Base-by-base conservation (phyloP, 2,329 filamentous ascomycete species). In the Mycosphaerella sp. region DNA sequence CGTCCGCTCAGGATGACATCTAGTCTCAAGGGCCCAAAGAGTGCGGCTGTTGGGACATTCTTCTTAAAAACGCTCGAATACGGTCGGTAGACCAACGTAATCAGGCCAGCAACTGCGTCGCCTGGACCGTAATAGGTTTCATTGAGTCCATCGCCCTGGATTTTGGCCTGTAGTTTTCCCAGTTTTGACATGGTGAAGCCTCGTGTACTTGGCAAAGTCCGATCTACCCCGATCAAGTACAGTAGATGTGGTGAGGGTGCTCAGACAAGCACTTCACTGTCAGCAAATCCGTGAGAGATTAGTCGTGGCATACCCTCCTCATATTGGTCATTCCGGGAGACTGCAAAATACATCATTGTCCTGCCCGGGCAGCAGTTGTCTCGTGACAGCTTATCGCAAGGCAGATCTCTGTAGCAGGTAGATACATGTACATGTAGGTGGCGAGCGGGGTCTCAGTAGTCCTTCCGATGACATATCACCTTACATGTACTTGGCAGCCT, bases 11-110 rank as follows among this genome's bases (percentile, higher is more conserved):
- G 47, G 3, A 54, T 34, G 4, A 56, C 45, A 26, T 51, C 41
- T 6, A 60, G 48, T 39, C 45, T 46, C 9, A 62, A 32, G 3
- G 59, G 59, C 21, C 56, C 59, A 38, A 60, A 62, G 6, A 62
- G 52, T 14, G 51, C 51, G 12, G 59, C 58, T 9, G 58, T 60
- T 11, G 44, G 45, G n/a, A 53, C 48, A 23, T 54, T 51, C 36
- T 54, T 57, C 44, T 50, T 55, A 43, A 62, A 54, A 4, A 58
- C 23, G 41, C 47, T 53, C 10, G 42, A 53, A 34, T 51, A 44
- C 12, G 55, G 49, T 21, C 49, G 45, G 38, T 62, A 62, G 11
- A 21, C 36, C 10, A 62, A 48, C 3, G 38, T 23, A 26, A 62
- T 45, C 3, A 34, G 48, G 42, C 59, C 59, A 34, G 48, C 54